Evolutionary conservation across 2,329 filamentous ascomycete genomes (phyloP), one percentile per base, ranked within the genome.

Genomic region (Sarocladium brachiariae): DNA sequence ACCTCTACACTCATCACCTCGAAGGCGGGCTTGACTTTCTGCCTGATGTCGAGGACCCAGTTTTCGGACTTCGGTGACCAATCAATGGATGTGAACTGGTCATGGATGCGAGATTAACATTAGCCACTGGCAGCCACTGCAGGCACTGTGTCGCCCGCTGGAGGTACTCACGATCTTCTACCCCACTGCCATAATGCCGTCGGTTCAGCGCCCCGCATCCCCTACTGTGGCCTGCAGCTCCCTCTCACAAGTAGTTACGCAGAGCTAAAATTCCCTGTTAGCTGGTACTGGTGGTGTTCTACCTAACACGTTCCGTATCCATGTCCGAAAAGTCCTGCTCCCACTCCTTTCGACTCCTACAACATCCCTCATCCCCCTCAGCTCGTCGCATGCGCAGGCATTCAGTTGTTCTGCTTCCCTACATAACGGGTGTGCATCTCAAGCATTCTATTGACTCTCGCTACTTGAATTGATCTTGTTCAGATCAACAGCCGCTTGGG

Each of bases 21-120:
- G n/a, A n/a, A n/a, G n/a, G n/a, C n/a, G n/a, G n/a, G n/a, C n/a
- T n/a, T n/a, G 43, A 14, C 10, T 47, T 47, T 47, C 43, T 47
- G 43, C 43, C 43, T 47, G 43, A 47, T 47, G 25, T 30, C 33
- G 25, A 14, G 4, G 16, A 14, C 43, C 43, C 25, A 27, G 8
- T 16, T 45, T 33, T 33, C 25, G 19, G 25, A 3, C 16, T 21
- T 23, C 10, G 5, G 21, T n/a, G 5, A 6, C 43, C 43, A 47
- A 47, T 47, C 25, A 47, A 5, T 4, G 7, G 10, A 5, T 25
- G 24, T 21, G 7, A 21, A 4, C 21, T 16, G 21, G n/a, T n/a
- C 43, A 47, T 18, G 43, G 43, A 19, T 47, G 43, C 25, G 43
- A 47, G 43, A 47, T 47, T 47, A 47, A 33, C 43, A 47, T 47